A percentile compares a stretch with the other conserved stretches of the same genome.
These are phyloP conservation scores for Sporisorium exsertum DNA, from an alignment of 1,284 basidiomycete species.

Conservation along the genomic window DNA sequence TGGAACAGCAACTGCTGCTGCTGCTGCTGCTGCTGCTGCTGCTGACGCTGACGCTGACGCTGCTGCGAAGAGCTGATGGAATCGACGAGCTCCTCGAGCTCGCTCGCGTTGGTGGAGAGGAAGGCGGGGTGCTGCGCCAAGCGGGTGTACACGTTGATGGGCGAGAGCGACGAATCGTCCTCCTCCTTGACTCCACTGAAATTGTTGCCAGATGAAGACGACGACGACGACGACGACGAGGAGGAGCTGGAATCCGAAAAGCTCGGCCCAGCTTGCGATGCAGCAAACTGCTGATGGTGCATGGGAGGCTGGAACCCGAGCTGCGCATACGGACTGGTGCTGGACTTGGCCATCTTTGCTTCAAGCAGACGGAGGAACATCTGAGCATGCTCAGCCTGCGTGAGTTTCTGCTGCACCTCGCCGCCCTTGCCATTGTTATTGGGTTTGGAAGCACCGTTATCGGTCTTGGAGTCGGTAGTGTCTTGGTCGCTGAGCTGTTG, in stretches of 20 bases:
- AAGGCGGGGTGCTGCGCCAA: conserved; percentile 62
- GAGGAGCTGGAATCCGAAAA: conserved; percentile 34
- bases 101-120: conserved; percentile 52
- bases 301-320: conserved; percentile 59
- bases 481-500: conserved; percentile 26
- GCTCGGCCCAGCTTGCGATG: conserved; percentile 27
- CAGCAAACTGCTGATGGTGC: conserved; percentile 35
- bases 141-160: conserved; percentile 59
- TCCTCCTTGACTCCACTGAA: conserved; percentile 15
- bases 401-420: conserved; percentile 31
- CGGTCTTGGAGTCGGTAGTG: conserved; percentile 18
- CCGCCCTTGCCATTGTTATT: conserved; percentile 29
- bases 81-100: conserved; percentile 62
- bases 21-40: conserved; percentile 22
- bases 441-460: conserved; percentile 19
- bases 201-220: conserved; percentile 4
- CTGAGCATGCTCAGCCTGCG: conserved; percentile 52
- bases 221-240: conserved; percentile 30
- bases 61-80: conserved; percentile 41
- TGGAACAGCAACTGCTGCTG: conserved; percentile 19
- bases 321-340: conserved; percentile 49
- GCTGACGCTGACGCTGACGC: conserved; percentile 28
- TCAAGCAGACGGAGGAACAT: conserved; percentile 57
- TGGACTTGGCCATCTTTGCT: conserved; percentile 50
- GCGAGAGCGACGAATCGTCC: conserved; percentile 45